Evolutionary conservation across 257 asterid species (phyloP).

Genomic region (Solanum infundibuliforme): DNA sequence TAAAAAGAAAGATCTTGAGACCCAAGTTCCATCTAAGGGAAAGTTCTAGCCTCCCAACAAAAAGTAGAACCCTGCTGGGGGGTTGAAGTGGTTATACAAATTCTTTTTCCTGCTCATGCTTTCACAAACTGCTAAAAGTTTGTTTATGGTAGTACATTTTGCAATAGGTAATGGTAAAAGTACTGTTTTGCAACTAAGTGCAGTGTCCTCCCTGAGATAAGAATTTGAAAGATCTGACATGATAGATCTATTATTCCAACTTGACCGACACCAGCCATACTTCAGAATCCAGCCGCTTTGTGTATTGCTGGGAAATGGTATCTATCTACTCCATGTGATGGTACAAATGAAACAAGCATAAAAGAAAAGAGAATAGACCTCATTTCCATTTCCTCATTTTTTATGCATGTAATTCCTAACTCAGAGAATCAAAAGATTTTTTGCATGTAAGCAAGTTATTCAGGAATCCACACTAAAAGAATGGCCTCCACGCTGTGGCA

Average conservation of each 20-base stretch:
- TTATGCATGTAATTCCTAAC: not conserved
- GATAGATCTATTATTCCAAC: not conserved
- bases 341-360: not conserved
- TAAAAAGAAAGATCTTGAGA: not conserved
- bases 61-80: not conserved
- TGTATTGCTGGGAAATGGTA: not conserved
- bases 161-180: not conserved
- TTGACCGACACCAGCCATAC: not conserved
- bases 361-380: not conserved
- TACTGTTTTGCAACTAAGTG: not conserved
- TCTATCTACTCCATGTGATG: not conserved
- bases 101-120: not conserved
- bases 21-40: not conserved
- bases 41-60: not conserved
- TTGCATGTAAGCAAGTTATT: not conserved
- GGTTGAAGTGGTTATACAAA: not conserved
- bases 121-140: not conserved
- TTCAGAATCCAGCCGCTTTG: not conserved
- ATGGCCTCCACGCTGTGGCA: not conserved
- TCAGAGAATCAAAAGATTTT: not conserved
- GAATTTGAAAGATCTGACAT: not conserved
- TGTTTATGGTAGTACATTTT: not conserved
- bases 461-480: not conserved
- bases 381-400: not conserved
- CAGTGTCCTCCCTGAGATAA: not conserved